Evolutionary conservation across 1,284 basidiomycete genomes (phyloP).

Genomic region (Malassezia restricta): DNA sequence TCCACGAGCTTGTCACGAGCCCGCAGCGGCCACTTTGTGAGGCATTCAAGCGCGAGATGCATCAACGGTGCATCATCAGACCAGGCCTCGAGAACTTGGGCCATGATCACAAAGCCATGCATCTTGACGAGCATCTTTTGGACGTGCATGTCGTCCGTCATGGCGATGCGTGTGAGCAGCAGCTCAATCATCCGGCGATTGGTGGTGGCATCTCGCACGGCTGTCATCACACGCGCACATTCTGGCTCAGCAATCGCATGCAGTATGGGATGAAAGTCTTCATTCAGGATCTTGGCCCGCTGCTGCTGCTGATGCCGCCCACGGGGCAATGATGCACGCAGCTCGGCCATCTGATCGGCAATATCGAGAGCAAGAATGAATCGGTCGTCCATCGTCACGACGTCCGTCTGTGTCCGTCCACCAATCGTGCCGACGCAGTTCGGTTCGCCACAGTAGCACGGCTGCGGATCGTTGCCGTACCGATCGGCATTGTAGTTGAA

Average conservation of each 20-base stretch:
- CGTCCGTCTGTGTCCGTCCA: constrained; percentile 95
- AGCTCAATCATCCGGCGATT: constrained; percentile 72
- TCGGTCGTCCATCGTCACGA: constrained; percentile 81
- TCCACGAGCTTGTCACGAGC: constrained; percentile 80
- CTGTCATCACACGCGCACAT: constrained; percentile 71
- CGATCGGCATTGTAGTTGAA: constrained; percentile 99
- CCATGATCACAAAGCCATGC: constrained; percentile 87
- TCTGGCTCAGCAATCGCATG: constrained; percentile 71
- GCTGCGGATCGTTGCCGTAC: constrained; percentile 86
- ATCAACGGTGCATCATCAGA: constrained; percentile 61
- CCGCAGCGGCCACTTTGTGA: constrained; percentile 61
- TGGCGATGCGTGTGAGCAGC: constrained; percentile 73
- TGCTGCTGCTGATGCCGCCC: constrained; percentile 51
- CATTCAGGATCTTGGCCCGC: constrained; percentile 81
- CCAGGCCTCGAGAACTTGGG: constrained; percentile 71
- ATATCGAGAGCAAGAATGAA: constrained; percentile 96
- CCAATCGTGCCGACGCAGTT: constrained; percentile 94
- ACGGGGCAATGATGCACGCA: constrained; percentile 69
- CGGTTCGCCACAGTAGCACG: constrained; percentile 86
- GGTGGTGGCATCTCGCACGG: constrained; percentile 69
- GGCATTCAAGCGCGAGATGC: constrained; percentile 51
- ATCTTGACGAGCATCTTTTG: constrained; percentile 78
- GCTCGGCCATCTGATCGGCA: constrained; percentile 69
- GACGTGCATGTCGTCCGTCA: constrained; percentile 68
- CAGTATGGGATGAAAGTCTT: constrained; percentile 65